Evolutionary conservation across 768 basidiomycete genomes (phyloP), one percentile per base, ranked within the genome.

Genomic region (Cantharellus anzutake): DNA sequence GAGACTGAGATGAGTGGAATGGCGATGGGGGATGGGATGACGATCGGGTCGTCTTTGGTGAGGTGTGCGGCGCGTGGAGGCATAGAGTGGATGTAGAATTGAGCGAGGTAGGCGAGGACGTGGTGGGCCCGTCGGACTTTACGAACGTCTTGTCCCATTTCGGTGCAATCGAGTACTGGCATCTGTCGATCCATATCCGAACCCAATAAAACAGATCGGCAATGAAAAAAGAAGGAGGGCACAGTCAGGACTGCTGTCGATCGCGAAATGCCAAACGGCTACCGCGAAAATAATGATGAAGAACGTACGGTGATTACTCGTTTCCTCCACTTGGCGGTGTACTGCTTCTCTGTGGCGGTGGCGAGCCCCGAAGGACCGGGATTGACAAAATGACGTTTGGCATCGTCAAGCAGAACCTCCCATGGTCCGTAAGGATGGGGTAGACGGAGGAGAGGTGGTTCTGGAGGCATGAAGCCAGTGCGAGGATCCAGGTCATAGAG

Each of bases 1-100:
- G 80, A 86, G 11, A 90, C 77, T 59, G 79, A 75, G 29, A 92
- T 75, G 42, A 90, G 77, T 1, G 93, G 92, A 2, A 88, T 69
- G 4, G 86, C 76, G 58, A 97, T 70, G 0, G 82, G 71, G 0
- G 75, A 70, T 3, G 92, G 92, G 51, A 97, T 82, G 42, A 73
- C 68, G 41, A 86, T 74, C 20, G 42, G 61, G 3, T 79, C 73
- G 7, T 11, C 14, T 7, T 11, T 11, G 29, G 11, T 29, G 11
- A 48, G 44, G 29, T 48, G 29, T 3, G 70, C 69, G 3, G 64
- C 52, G 59, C 56, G 71, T 68, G 53, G 67, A 61, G 41, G 72
- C 66, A 14, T 41, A 56, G 60, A 51, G 14, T 63, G 62, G 42
- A 63, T 51, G 51, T 63, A 63, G 62, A 63, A 63, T 53, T 63